Evolutionary conservation across 306 rosid genomes (phyloP).

Genomic region (Argentina anserina): DNA sequence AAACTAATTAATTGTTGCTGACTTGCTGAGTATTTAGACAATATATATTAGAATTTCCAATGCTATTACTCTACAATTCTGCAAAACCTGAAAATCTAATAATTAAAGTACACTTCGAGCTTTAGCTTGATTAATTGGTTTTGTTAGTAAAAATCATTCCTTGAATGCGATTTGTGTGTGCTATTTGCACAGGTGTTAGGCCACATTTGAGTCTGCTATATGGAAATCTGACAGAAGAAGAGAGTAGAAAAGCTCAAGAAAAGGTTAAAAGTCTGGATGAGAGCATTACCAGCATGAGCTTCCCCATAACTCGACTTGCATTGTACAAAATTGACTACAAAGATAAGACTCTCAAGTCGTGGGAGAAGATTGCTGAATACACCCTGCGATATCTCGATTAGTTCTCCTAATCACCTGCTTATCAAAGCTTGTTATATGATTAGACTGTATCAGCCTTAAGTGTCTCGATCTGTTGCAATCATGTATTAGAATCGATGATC

Average conservation of each 20-base stretch:
- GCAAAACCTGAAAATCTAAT: too few species aligned
- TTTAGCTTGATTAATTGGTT: background rate
- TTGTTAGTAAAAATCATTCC: background rate
- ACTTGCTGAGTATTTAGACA: background rate
- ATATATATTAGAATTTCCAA: background rate
- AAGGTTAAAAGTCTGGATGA: background rate
- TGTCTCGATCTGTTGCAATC: background rate
- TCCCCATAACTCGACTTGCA: background rate
- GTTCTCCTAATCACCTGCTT: background rate
- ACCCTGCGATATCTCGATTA: background rate
- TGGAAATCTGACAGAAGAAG: background rate
- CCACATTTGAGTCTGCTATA: background rate
- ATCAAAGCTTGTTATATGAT: background rate
- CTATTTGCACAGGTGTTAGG: background rate
- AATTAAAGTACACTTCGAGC: background rate
- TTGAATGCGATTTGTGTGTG: background rate
- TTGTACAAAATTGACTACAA: background rate
- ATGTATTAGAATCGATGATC: too few species aligned
- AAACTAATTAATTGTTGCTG: background rate
- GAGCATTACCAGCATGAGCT: background rate
- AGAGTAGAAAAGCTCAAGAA: background rate
- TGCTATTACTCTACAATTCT: background rate
- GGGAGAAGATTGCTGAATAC: background rate
- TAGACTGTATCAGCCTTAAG: background rate
- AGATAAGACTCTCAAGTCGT: background rate